Conservation (phyloP, 768 basidiomycete species). For the Boletales sp. region DNA sequence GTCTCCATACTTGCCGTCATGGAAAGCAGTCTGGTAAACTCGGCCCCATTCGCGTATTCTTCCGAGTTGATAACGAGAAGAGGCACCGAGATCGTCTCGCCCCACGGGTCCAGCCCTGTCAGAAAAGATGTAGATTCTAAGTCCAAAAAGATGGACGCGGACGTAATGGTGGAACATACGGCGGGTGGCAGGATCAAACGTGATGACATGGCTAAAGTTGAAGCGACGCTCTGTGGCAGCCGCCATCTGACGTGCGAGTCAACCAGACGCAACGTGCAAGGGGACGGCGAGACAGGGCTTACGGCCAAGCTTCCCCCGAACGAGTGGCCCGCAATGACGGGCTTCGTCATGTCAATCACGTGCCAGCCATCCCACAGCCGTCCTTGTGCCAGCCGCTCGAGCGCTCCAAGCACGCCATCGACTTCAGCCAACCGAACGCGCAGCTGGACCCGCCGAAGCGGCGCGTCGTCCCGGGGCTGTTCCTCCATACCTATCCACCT, state of each 20-base stretch:
- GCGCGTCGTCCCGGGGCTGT: constrained; percentile 32
- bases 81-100: constrained; percentile 25
- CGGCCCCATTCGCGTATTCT: constrained; percentile 35
- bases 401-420: constrained; percentile 25
- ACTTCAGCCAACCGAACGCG: constrained; percentile 39
- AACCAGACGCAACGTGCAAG: background rate
- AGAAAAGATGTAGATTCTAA: background rate
- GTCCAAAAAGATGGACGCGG: constrained; percentile 12
- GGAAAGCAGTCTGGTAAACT: constrained; percentile 32
- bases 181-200: constrained; percentile 28
- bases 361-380: constrained; percentile 16
- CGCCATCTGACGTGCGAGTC: constrained; percentile 15
- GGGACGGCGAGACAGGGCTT: background rate
- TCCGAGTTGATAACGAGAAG: constrained; percentile 41
- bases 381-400: constrained; percentile 2
- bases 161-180: constrained; percentile 14
- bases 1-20: constrained; percentile 18
- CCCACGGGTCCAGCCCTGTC: constrained; percentile 28
- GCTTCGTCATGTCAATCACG: constrained; percentile 15
- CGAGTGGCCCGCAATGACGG: constrained; percentile 32
- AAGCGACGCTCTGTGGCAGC: constrained; percentile 20
- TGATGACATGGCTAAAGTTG: constrained; percentile 24
- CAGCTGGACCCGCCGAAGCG: constrained; percentile 28
- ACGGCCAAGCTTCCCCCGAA: constrained; percentile 31
- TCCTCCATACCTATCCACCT: constrained; percentile 31